Base-by-base conservation (phyloP, 257 asterid genomes). In the Echites panduratus region DNA sequence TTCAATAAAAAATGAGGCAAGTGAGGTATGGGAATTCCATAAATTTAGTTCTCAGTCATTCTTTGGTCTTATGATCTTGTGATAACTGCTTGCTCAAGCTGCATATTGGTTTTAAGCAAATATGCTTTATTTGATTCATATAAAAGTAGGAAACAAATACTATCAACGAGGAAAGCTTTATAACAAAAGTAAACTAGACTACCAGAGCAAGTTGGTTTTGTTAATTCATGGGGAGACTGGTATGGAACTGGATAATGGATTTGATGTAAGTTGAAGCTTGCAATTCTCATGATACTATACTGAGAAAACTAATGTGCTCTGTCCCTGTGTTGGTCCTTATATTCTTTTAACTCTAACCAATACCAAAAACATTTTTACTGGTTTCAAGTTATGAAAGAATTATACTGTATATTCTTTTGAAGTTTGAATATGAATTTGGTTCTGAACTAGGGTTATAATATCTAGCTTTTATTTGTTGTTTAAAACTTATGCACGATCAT, bases 1-100 rank as follows among this genome's bases (percentile, higher is more conserved):
- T 68, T 79, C 90, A 80, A 72, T 83, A 74, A 94, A 86, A 80
- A 80, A 84, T 72, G 96, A 87, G 50, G 95, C 91, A 35, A 96
- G 88, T 64, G 96, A 89, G 97, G 98, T 94, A 85, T 68, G 81
- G 40, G 17, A 20, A 1, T 64, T 38, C 27, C 69, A 38, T 38
- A 38, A 16, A 38, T 64, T 64, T 40, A 2, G 49, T 64, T 14
- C 17, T 64, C 19, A 64, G 48, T 35, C 29, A 38, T 62, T 62
- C 68, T 62, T 32, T 35, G 26, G 22, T 35, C 68, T 35, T 13
- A 14, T 7, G 24, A 61, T 61, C n/a, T n/a, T 13, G 2, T 22
- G 59, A 9, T 53, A 29, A 59, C 27, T 59, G 47, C 24, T 26
- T 35, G 24, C 14, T 62, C 44, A 5, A 62, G 35, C 41, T 16